A percentile compares a stretch with the other conserved stretches of the same genome.
phyloP scores from a whole-genome alignment of 2,329 filamentous ascomycete genomes.

The Hymenoscyphus albidus region DNA sequence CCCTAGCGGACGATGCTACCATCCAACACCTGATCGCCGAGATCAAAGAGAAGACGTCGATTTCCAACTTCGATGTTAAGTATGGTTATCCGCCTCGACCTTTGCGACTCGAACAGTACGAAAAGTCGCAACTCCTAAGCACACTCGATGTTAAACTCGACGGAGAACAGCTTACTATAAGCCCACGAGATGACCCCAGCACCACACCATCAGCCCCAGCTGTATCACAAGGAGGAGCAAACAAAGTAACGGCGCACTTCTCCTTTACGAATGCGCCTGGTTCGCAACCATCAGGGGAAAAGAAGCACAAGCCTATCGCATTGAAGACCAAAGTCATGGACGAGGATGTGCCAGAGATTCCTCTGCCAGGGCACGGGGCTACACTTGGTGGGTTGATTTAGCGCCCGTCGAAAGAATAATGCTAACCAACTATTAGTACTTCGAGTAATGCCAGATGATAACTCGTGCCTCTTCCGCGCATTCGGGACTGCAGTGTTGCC shows the following conservation, averaged over 20 bases:
- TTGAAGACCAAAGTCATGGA: constrained; percentile 31
- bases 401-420: background rate
- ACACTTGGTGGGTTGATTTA: constrained; percentile 45
- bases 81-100: constrained; percentile 77
- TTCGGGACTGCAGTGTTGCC: constrained; percentile 73
- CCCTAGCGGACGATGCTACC: constrained; percentile 64
- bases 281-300: constrained; percentile 3
- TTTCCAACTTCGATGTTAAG: constrained; percentile 70
- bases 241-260: constrained; percentile 4
- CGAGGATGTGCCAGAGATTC: constrained; percentile 36
- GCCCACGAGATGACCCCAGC: constrained; percentile 21
- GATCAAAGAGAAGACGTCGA: constrained; percentile 60
- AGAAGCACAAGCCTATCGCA: constrained; percentile 22
- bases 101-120: constrained; percentile 55
- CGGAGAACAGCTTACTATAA: constrained; percentile 65
- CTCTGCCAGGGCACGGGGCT: constrained; percentile 48
- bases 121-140: constrained; percentile 42
- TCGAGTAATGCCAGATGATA: constrained; percentile 95
- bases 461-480: constrained; percentile 89
- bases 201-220: background rate
- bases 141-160: constrained; percentile 60
- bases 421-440: constrained; percentile 51
- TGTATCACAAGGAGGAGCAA: constrained; percentile 8
- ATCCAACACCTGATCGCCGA: constrained; percentile 57
- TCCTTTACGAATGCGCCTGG: no score